Percentiles rank a stretch among this genome's conserved stretches.
Conservation (phyloP, 106 monocot genomes). For the Dendrobium officinale region DNA sequence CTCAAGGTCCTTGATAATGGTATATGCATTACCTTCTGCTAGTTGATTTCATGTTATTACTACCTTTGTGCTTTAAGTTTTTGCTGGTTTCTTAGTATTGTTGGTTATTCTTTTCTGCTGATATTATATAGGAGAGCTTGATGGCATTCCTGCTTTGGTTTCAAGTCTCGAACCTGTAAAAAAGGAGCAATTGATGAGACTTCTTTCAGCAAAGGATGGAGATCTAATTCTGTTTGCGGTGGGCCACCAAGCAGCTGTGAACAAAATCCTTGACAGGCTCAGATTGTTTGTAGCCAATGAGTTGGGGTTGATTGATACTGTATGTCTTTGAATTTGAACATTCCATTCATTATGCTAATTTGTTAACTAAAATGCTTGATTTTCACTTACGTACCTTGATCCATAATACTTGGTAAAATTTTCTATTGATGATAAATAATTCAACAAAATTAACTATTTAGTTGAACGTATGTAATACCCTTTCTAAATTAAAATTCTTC, state of each 20-base stretch:
- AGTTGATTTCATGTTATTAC: conserved; percentile 12
- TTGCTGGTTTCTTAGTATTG: conserved; percentile 1
- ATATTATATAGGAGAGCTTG: conserved; percentile 61
- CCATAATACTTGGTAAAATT: not conserved
- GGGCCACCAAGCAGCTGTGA: conserved; percentile 55
- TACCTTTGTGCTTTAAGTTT: conserved; percentile 7
- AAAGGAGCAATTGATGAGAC: conserved; percentile 38
- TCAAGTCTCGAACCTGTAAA: conserved; percentile 53
- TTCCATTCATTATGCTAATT: not conserved
- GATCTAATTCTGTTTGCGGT: conserved; percentile 95
- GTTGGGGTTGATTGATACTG: conserved; percentile 64
- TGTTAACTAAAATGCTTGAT: not conserved
- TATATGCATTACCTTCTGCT: conserved; percentile 17
- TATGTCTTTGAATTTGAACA: conserved; percentile 20
- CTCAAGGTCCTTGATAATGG: conserved; percentile 85
- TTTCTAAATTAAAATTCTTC: not conserved
- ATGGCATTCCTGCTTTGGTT: conserved; percentile 69
- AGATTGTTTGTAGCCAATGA: conserved; percentile 61
- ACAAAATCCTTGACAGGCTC: conserved; percentile 82
- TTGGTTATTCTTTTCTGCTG: conserved; percentile 10
- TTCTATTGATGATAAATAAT: not conserved
- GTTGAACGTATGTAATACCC: not conserved
- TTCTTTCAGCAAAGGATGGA: conserved; percentile 48
- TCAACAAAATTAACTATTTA: not conserved
- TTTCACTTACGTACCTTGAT: not conserved